Base-by-base conservation (phyloP, 1,139 yeast genomes). In the Geotrichum candidum region DNA sequence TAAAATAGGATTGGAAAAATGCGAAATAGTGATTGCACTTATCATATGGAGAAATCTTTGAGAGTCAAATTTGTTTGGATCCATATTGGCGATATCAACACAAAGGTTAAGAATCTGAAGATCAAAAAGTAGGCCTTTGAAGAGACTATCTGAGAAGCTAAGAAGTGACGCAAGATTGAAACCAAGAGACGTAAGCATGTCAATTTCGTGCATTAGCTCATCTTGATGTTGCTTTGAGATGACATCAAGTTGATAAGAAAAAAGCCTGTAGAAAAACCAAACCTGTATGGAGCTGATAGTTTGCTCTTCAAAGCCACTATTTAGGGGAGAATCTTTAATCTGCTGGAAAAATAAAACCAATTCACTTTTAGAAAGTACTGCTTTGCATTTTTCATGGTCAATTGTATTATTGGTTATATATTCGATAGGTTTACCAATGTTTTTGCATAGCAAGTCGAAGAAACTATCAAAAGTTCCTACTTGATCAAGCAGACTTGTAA, bases 61-160 rank as follows among this genome's bases (percentile, higher is more conserved):
- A 15, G 35, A 48, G n/a, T 38, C 29, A 33, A 48, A 15, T 10
- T 41, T 54, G 45, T 35, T 50, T n/a, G 29, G 51, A 45, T 25
- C 54, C 15, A n/a, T 54, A 11, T 33, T n/a, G 10, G 58, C 55
- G n/a, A 58, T 35, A 13, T 58, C 61, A 27, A 58, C 51, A 23
- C 48, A 54, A 11, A 31, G n/a, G 13, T 50, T n/a, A 9, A 58
- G 48, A 22, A 58, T 35, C 2, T 50, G 35, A 3, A 58, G 22
- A 27, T 58, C 54, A n/a, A 50, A 51, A 27, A 58, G 45, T 18
- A 58, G 31, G 25, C 61, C 58, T 18, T n/a, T 58, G 25, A 53
- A 33, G 3, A 58, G 13, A 22, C 2, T 10, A 41, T 15, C 10
- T 2, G 48, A 7, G 18, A n/a, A 41, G 22, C 48, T 15, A 41